A percentile compares a stretch with the other conserved stretches of the same genome.
Evolutionary conservation across 2,329 filamentous ascomycete species (phyloP).

Genomic region (Leptoxyphium fumago): DNA sequence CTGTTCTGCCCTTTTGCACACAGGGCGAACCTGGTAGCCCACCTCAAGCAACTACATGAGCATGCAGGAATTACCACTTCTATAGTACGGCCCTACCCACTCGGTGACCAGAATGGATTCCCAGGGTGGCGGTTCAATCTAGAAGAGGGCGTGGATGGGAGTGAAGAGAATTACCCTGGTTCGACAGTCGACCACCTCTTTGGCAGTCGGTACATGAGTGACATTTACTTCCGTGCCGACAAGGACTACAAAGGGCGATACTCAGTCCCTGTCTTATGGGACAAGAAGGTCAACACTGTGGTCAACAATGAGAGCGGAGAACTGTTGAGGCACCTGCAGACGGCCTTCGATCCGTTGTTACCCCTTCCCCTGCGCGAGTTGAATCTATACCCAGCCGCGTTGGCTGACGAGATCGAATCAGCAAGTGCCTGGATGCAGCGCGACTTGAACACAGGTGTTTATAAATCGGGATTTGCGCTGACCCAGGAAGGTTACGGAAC

Average conservation of each 20-base stretch:
- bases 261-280: constrained; percentile 48
- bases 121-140: constrained; percentile 44
- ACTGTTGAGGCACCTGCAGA: constrained; percentile 43
- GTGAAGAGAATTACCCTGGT: constrained; percentile 31
- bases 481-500: constrained; percentile 42
- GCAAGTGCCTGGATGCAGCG: constrained; percentile 40
- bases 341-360: constrained; percentile 38
- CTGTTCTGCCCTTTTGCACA: constrained; percentile 54
- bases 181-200: constrained; percentile 48
- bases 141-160: constrained; percentile 8
- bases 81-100: constrained; percentile 51
- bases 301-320: constrained; percentile 50
- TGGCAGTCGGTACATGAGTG: constrained; percentile 41
- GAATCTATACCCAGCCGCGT: constrained; percentile 38
- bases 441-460: constrained; percentile 38
- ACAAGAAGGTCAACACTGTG: constrained; percentile 39
- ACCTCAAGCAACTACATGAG: constrained; percentile 42
- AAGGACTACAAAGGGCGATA: constrained; percentile 46
- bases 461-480: constrained; percentile 39
- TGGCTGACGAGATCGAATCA: constrained; percentile 37
- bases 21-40: constrained; percentile 41
- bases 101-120: constrained; percentile 48
- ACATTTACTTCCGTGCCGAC: constrained; percentile 49
- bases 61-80: constrained; percentile 37
- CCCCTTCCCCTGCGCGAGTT: constrained; percentile 26